These are phyloP conservation scores for Hyaloperonospora arabidopsidis DNA, from an alignment of 352 stramenopile species.

Conservation along the genomic window DNA sequence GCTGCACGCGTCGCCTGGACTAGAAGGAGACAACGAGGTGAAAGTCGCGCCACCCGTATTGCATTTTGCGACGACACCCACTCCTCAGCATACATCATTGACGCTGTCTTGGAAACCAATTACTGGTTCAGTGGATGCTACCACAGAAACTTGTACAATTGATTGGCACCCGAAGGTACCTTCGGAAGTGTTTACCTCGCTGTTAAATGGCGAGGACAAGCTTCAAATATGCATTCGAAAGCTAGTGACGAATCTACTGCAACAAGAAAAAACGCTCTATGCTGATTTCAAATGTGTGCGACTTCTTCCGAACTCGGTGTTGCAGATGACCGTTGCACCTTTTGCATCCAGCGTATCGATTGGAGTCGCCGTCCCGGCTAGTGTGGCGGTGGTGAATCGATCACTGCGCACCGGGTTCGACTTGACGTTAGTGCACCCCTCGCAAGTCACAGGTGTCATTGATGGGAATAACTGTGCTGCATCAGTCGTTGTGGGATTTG, in stretches of 20 bases:
- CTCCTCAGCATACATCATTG: slow-evolving; percentile 44
- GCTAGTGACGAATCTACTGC: slow-evolving; percentile 16
- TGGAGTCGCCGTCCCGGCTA: slow-evolving; percentile 23
- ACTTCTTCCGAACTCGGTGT: slow-evolving; percentile 33
- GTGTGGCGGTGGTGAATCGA: slow-evolving; percentile 48
- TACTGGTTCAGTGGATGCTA: slow-evolving; percentile 23
- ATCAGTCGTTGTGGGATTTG: slow-evolving; percentile 42
- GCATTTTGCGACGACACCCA: slow-evolving; percentile 2
- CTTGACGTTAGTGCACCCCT: slow-evolving; percentile 51
- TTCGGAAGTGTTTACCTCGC: slow-evolving; percentile 6
- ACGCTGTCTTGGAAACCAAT: slow-evolving; percentile 54
- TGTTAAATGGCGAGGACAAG: slow-evolving; percentile 13
- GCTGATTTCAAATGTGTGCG: slow-evolving; percentile 27
- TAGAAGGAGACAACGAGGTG: slow-evolving; percentile 10
- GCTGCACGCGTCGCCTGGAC: slow-evolving; percentile 11
- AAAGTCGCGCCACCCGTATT: slow-evolving; percentile 8
- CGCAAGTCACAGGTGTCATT: slow-evolving; percentile 1
- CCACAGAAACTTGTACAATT: slow-evolving; percentile 62
- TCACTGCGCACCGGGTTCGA: slow-evolving; percentile 45
- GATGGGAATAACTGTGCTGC: neutral
- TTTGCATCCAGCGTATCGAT: slow-evolving; percentile 17
- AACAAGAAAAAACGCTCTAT: slow-evolving; percentile 10
- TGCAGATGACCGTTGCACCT: slow-evolving; percentile 39
- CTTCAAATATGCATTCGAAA: slow-evolving; percentile 6
- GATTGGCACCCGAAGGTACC: slow-evolving; percentile 44